Evolutionary conservation across 2,329 filamentous ascomycete genomes (phyloP).

Genomic region (Pochonia chlamydosporia): DNA sequence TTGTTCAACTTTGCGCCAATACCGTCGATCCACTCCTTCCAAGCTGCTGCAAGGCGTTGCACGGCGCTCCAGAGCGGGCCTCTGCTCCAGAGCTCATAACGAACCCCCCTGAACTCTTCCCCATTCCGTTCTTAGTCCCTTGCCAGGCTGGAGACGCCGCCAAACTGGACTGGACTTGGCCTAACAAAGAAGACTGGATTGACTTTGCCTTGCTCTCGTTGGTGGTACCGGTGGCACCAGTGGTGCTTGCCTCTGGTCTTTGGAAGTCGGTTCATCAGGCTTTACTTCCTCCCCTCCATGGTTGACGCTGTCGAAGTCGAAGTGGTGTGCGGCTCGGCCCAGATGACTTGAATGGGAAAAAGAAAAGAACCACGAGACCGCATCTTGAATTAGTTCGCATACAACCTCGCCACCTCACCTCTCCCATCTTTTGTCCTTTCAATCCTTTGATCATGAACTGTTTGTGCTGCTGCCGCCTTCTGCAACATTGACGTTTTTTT

Average conservation of each 20-base stretch:
- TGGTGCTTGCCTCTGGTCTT: too few species aligned
- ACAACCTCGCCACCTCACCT: background rate
- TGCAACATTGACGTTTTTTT: too few species aligned
- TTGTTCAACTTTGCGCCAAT: background rate
- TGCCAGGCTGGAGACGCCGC: background rate
- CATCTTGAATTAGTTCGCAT: background rate
- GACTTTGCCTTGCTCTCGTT: too few species aligned
- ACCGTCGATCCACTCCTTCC: background rate
- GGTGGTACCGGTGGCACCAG: too few species aligned
- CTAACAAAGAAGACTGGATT: too few species aligned
- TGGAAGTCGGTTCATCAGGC: too few species aligned
- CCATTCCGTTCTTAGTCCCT: background rate
- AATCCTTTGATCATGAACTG: background rate
- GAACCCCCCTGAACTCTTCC: background rate
- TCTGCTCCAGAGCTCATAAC: too few species aligned
- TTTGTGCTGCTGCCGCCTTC: background rate
- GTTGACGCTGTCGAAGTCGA: too few species aligned
- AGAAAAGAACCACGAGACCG: background rate
- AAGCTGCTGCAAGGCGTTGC: background rate
- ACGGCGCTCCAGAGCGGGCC: background rate
- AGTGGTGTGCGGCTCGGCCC: background rate
- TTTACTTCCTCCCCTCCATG: too few species aligned
- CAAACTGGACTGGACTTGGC: too few species aligned
- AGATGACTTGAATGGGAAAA: background rate
- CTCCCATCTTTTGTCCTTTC: background rate